A percentile compares a stretch with the other conserved stretches of the same genome.
Evolutionary conservation across 1,139 yeast species (phyloP).

Genomic region (Keqinozyma sinolaborantium): DNA sequence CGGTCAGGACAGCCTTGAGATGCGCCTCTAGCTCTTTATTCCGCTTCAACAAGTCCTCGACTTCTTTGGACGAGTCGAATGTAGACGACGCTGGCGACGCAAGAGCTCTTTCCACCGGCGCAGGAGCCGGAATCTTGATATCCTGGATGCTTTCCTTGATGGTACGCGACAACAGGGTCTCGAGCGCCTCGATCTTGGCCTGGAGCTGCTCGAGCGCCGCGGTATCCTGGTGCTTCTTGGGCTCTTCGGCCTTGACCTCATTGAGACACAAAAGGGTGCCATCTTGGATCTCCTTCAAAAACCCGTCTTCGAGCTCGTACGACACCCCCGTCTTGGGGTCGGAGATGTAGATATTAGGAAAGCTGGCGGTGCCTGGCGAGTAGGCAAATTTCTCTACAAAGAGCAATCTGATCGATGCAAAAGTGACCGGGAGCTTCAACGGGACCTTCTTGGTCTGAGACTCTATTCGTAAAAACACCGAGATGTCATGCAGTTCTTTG

Average conservation of each 20-base stretch:
- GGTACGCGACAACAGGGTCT: slow-evolving; percentile 4
- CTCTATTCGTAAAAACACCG: slow-evolving; percentile 54
- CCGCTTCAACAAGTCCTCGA: slow-evolving; percentile 4
- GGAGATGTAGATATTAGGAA: slow-evolving; percentile 79
- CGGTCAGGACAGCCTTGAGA: slow-evolving; percentile 38
- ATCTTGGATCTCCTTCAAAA: slow-evolving; percentile 51
- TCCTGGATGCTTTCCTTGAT: background rate
- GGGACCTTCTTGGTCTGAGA: slow-evolving; percentile 60
- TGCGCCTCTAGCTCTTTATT: slow-evolving; percentile 1
- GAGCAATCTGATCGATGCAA: slow-evolving; percentile 64
- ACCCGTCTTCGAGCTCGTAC: slow-evolving; percentile 77
- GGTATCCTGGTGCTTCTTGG: slow-evolving; percentile 13
- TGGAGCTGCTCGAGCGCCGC: slow-evolving; percentile 27
- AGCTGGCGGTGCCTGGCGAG: slow-evolving; percentile 65
- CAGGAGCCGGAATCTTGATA: background rate
- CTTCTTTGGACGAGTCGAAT: slow-evolving; percentile 7
- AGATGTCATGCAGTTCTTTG: slow-evolving; percentile 4
- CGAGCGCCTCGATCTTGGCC: slow-evolving; percentile 15
- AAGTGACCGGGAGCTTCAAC: slow-evolving; percentile 48
- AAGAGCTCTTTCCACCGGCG: slow-evolving; percentile 5
- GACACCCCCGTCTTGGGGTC: slow-evolving; percentile 59
- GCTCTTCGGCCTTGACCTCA: slow-evolving; percentile 23
- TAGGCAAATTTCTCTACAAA: slow-evolving; percentile 88
- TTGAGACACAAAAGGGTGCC: slow-evolving; percentile 62
- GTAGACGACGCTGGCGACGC: slow-evolving; percentile 5